Evolutionary conservation across 2,329 filamentous ascomycete species (phyloP), one percentile per base, ranked within the genome.

Genomic region (Cladosporium sp.): DNA sequence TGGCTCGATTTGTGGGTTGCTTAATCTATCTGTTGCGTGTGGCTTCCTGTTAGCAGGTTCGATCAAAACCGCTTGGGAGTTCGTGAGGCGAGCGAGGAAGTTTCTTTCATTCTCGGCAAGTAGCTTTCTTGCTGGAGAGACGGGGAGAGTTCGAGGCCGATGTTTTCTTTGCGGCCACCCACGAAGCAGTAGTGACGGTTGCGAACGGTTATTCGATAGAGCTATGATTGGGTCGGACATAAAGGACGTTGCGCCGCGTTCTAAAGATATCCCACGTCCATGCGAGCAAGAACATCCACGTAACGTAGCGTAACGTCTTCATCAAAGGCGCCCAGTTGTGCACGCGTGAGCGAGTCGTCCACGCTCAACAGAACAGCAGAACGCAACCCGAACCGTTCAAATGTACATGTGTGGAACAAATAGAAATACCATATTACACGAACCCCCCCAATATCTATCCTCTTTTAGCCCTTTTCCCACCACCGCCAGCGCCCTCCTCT

Each of bases 401-500:
- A 46, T 10, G 37, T 46, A 46, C 40, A 46, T 12, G n/a, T 21
- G 21, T 46, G 40, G 40, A 46, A 46, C 40, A 46, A 46, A 46
- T 21, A 46, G 4, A 23, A 46, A 21, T 46, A 46, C 40, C 40
- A 46, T 46, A 46, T 46, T 46, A 46, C 40, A 46, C n/a, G 7
- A 16, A 46, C 5, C 3, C 18, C 7, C 11, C 10, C 18, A 44
- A 44, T 28, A 60, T 31, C 64, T 69, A 72, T 6, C 63, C 67
- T 55, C 69, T 71, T 69, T 70, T 75, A 59, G 68, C 70, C 68
- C 72, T 73, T 70, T 75, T 76, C 35, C 68, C 70, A 37, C 71
- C 73, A 46, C 72, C 73, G 11, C 80, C 81, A 66, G 79, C 84
- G 23, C 81, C 84, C 61, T 82, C 83, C 23, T 80, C 82, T 70